phyloP scores from a whole-genome alignment of 176 grass and related monocot genomes.

The Avena sativa region DNA sequence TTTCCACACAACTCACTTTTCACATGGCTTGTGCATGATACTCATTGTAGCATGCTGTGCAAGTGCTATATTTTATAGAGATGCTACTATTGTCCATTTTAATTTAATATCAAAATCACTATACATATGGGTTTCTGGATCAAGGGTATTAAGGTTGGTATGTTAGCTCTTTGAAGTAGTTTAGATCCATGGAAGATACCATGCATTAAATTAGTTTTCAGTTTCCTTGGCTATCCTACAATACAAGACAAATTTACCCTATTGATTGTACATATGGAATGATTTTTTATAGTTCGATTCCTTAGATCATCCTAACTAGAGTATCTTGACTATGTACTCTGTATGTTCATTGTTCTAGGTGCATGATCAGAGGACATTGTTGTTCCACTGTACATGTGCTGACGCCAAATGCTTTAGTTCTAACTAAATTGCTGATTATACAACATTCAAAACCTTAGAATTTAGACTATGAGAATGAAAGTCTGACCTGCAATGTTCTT shows the following conservation, averaged over 20 bases:
- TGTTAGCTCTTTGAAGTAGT: neutral
- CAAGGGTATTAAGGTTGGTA: neutral
- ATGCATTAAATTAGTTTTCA: conserved; percentile 13
- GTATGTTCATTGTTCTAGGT: neutral
- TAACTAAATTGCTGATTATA: conserved; percentile 18
- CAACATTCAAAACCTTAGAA: neutral
- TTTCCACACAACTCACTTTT: neutral
- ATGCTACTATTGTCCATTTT: neutral
- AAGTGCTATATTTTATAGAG: neutral
- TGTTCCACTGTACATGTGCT: neutral
- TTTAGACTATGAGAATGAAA: neutral
- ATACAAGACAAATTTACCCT: neutral
- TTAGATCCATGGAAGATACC: conserved; percentile 8
- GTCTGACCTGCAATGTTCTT: neutral
- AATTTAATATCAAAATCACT: neutral
- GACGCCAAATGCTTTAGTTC: neutral
- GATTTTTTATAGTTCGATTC: neutral
- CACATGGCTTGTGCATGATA: conserved; percentile 14
- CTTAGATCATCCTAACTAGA: neutral
- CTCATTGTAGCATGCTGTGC: conserved; percentile 5
- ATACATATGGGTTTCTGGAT: neutral
- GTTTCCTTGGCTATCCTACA: neutral
- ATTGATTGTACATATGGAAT: conserved; percentile 24
- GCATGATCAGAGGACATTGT: neutral
- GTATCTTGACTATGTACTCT: conserved; percentile 11